Conservation (phyloP, 225 moss, liverwort and hornwort species). For the Lunularia cruciata region DNA sequence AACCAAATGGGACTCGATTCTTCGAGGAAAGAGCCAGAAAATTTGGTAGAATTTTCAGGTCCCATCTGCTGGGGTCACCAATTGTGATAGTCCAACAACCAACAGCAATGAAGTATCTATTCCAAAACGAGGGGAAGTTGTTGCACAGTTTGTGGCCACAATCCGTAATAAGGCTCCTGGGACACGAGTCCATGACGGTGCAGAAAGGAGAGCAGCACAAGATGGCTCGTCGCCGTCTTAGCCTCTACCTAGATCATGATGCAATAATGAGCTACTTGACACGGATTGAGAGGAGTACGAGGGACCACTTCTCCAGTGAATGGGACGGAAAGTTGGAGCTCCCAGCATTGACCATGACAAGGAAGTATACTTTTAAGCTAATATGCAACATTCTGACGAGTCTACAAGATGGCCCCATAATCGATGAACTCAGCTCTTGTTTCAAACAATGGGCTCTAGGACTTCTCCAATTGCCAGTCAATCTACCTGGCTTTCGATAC, state of each 20-base stretch:
- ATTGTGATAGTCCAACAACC: background rate
- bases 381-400: background rate
- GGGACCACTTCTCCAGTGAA: background rate
- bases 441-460: background rate
- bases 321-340: constrained; percentile 10
- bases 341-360: background rate
- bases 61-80: background rate
- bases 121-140: constrained; percentile 49
- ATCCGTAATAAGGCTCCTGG: background rate
- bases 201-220: constrained; percentile 1
- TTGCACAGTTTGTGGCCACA: constrained; percentile 37
- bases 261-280: background rate
- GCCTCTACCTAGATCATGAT: background rate
- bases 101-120: background rate
- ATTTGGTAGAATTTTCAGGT: constrained; percentile 30
- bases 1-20: background rate
- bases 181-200: background rate
- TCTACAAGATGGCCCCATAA: background rate
- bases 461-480: constrained; percentile 4
- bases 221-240: background rate
- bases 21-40: constrained; percentile 21
- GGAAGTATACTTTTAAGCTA: background rate
- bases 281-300: background rate
- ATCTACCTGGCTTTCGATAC: constrained; percentile 19
- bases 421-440: background rate